These are phyloP conservation scores for Lunasporangiospora selenospora DNA, from an alignment of 192 early-diverging fungal genomes.

Conservation along the genomic window DNA sequence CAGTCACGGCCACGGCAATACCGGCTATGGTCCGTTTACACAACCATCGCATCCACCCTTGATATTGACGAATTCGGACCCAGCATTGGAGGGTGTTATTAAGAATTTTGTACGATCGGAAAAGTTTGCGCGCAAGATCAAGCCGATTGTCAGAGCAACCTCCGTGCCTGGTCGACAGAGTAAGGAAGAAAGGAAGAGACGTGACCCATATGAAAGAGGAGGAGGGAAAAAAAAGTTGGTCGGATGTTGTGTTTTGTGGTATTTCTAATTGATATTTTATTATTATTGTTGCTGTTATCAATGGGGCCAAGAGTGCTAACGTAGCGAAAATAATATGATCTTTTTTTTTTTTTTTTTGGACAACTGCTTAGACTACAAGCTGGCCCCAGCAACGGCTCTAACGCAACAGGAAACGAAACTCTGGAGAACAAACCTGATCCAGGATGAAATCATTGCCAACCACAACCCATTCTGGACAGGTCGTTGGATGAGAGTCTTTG, in stretches of 20 bases:
- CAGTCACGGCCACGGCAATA: no score
- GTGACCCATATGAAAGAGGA: background rate
- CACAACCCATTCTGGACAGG: slow-evolving; percentile 45
- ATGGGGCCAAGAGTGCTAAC: no score
- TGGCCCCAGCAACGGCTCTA: slow-evolving; percentile 34
- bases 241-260: no score
- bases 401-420: slow-evolving; percentile 27
- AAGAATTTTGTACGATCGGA: slow-evolving; percentile 44
- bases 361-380: slow-evolving; percentile 29
- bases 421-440: slow-evolving; percentile 38
- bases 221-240: background rate
- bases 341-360: background rate
- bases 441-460: slow-evolving; percentile 39
- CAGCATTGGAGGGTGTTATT: slow-evolving; percentile 25
- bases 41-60: no score
- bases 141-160: slow-evolving; percentile 26
- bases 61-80: slow-evolving; percentile 23
- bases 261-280: no score
- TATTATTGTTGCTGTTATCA: no score
- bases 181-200: no score
- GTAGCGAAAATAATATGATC: background rate
- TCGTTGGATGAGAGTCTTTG: slow-evolving; percentile 47
- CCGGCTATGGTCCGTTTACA: no score
- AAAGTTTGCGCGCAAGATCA: slow-evolving; percentile 46
- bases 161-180: slow-evolving; percentile 41